Conservation (phyloP, 768 basidiomycete genomes). For the Macrolepiota albuminosa region DNA sequence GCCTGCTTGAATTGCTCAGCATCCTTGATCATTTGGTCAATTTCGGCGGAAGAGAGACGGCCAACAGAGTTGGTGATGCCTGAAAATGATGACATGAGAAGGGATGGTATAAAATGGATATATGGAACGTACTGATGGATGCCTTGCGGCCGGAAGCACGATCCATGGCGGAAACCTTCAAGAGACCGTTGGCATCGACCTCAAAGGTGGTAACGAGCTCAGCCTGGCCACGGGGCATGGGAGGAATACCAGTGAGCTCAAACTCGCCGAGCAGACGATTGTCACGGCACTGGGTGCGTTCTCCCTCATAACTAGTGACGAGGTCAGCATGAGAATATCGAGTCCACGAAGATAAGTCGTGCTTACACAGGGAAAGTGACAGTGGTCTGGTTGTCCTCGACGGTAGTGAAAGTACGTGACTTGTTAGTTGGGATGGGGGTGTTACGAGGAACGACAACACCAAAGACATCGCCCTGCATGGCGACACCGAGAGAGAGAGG, state of each 20-base stretch:
- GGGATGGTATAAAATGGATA: not conserved
- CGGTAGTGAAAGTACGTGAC: conserved; percentile 97
- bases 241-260: conserved; percentile 97
- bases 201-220: conserved; percentile 99
- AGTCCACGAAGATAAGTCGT: not conserved
- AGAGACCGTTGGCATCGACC: conserved; percentile 97
- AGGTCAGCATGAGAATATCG: conserved; percentile 4
- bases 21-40: conserved; percentile 99
- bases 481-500: conserved; percentile 99
- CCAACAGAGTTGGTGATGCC: conserved; percentile 99
- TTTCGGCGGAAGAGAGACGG: conserved; percentile 94
- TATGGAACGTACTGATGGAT: conserved; percentile 72
- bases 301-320: conserved; percentile 82
- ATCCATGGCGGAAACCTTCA: conserved; percentile 98
- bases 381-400: conserved; percentile 99
- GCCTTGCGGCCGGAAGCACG: conserved; percentile 99
- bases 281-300: conserved; percentile 99
- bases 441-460: conserved; percentile 98
- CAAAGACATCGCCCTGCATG: conserved; percentile 99
- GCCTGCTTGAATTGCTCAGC: conserved; percentile 96
- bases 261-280: conserved; percentile 99
- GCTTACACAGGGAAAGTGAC: conserved; percentile 98
- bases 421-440: conserved; percentile 99
- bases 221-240: conserved; percentile 99
- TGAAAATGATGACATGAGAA: conserved; percentile 23